Evolutionary conservation across 2,329 filamentous ascomycete genomes (phyloP).

Genomic region (Mycocentrospora acerina): DNA sequence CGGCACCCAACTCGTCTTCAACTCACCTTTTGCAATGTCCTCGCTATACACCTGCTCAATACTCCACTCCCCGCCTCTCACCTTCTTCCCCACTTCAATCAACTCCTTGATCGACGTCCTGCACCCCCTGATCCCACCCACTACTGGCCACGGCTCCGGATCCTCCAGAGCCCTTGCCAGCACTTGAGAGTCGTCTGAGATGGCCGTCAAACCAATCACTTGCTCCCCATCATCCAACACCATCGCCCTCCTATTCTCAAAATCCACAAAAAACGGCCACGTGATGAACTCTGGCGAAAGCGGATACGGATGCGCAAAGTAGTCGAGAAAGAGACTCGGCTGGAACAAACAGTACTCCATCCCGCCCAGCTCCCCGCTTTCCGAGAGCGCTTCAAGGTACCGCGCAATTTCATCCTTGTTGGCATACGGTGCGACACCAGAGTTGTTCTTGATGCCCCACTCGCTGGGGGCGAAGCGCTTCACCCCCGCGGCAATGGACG

Average conservation of each 20-base stretch:
- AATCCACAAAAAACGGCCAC: constrained; percentile 38
- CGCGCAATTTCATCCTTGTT: constrained; percentile 54
- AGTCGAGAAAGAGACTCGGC: constrained; percentile 57
- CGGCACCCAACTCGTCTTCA: constrained; percentile 47
- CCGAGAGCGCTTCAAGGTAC: constrained; percentile 53
- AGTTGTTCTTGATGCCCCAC: constrained; percentile 30
- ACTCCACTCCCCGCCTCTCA: constrained; percentile 32
- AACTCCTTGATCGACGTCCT: constrained; percentile 29
- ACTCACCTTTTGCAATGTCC: constrained; percentile 50
- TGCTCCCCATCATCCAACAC: constrained; percentile 29
- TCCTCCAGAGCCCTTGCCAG: constrained; percentile 30
- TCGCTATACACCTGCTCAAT: constrained; percentile 50
- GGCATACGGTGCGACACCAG: constrained; percentile 51
- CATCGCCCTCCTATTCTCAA: constrained; percentile 28
- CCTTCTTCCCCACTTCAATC: constrained; percentile 28
- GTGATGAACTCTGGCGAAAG: constrained; percentile 49
- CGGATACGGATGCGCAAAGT: constrained; percentile 54
- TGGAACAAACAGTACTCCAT: constrained; percentile 61
- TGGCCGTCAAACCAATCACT: constrained; percentile 28
- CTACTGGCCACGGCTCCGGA: constrained; percentile 23
- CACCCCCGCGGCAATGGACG: constrained; percentile 31
- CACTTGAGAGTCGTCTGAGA: constrained; percentile 27
- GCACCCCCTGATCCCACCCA: constrained; percentile 30
- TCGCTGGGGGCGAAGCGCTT: constrained; percentile 34
- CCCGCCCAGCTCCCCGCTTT: constrained; percentile 51